These are phyloP conservation scores for Coemansia sp. DNA, from an alignment of 192 early-diverging fungal species.

Conservation along the genomic window DNA sequence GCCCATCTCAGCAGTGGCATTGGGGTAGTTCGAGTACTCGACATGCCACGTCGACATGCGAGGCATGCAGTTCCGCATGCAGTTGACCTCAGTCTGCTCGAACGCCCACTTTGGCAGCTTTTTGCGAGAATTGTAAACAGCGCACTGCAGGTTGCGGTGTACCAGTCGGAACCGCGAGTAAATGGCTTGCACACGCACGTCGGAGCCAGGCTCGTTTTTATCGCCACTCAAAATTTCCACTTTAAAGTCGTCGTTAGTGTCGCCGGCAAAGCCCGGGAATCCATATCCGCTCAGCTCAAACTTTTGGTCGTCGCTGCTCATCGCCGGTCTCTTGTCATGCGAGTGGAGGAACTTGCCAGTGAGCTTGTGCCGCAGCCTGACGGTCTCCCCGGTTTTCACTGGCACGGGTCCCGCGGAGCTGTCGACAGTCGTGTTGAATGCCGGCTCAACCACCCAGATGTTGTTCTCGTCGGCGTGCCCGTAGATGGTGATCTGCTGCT, in stretches of 20 bases:
- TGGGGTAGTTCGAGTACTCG: constrained; percentile 62
- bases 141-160: constrained; percentile 72
- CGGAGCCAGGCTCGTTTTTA: constrained; percentile 40
- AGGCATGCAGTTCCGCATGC: constrained; percentile 79
- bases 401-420: constrained; percentile 46
- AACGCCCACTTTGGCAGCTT: constrained; percentile 94
- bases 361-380: constrained; percentile 70
- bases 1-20: constrained; percentile 47
- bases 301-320: constrained; percentile 67
- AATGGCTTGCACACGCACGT: constrained; percentile 63
- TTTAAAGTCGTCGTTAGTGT: constrained; percentile 89
- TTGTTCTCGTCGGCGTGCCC: constrained; percentile 87
- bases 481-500: constrained; percentile 85
- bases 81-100: constrained; percentile 92
- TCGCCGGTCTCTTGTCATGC: constrained; percentile 71
- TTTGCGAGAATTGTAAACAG: constrained; percentile 77
- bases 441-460: constrained; percentile 65
- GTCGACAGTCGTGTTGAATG: constrained; percentile 45
- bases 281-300: constrained; percentile 79
- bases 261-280: constrained; percentile 72
- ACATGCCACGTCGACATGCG: constrained; percentile 83
- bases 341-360: constrained; percentile 72
- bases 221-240: constrained; percentile 72
- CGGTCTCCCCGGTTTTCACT: constrained; percentile 65
- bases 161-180: constrained; percentile 74